Conservation (phyloP, 768 basidiomycete genomes). For the Udeniomyces megalosporus region DNA sequence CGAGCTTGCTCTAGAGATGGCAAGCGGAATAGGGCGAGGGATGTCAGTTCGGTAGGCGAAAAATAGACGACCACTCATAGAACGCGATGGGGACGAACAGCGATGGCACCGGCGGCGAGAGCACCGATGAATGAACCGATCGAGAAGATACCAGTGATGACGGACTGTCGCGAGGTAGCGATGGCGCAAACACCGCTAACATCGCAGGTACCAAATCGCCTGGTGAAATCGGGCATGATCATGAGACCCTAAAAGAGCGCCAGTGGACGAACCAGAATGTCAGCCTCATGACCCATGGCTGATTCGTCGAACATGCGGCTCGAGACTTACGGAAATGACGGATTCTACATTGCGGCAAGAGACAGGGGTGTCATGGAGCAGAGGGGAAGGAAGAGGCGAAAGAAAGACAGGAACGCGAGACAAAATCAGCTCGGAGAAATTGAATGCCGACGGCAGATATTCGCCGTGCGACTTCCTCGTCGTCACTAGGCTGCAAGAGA, state of each 20-base stretch:
- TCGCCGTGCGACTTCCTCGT: no score
- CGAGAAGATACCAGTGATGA: conserved; percentile 18
- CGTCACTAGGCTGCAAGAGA: no score
- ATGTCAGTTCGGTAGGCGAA: not conserved
- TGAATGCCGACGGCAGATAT: no score
- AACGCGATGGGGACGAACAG: not conserved
- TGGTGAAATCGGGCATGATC: conserved; percentile 13
- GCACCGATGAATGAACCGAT: conserved; percentile 14
- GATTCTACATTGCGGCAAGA: not conserved
- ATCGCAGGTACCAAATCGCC: conserved; percentile 11
- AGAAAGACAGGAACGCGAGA: no score
- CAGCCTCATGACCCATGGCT: not conserved
- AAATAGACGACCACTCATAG: not conserved
- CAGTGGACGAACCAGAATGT: not conserved
- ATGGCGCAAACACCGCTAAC: conserved; percentile 1
- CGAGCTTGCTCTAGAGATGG: not conserved
- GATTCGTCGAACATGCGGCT: not conserved
- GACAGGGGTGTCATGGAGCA: not conserved
- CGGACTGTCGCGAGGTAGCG: conserved; percentile 1
- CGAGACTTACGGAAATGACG: conserved; percentile 4
- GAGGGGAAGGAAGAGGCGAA: no score
- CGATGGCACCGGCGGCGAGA: conserved; percentile 6
- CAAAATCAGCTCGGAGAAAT: no score
- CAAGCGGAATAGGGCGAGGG: not conserved
- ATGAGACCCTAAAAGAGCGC: conserved; percentile 6